Conservation (phyloP, 768 basidiomycete genomes). For the Mycena alexandri region DNA sequence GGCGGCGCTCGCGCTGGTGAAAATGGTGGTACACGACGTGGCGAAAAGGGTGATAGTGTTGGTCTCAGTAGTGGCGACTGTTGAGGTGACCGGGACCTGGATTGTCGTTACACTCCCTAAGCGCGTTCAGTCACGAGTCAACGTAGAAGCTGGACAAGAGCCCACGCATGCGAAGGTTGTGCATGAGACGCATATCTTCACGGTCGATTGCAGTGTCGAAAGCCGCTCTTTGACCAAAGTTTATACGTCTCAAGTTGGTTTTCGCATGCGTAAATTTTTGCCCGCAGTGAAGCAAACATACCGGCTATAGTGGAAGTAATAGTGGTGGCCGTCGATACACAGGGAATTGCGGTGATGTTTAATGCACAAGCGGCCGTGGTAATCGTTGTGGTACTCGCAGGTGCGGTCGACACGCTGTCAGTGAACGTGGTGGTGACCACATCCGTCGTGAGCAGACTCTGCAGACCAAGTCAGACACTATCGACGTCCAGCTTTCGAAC, state of each 20-base stretch:
- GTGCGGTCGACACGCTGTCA: constrained; percentile 47
- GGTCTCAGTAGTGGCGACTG: constrained; percentile 48
- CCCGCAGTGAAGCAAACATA: constrained; percentile 38
- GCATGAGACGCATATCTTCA: too few species aligned
- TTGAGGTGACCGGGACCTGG: constrained; percentile 56
- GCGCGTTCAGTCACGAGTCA: constrained; percentile 1
- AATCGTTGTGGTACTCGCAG: constrained; percentile 50
- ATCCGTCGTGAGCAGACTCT: constrained; percentile 50
- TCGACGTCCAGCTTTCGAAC: not conserved
- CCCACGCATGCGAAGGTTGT: too few species aligned
- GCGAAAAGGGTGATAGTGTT: constrained; percentile 58
- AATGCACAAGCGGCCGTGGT: constrained; percentile 48
- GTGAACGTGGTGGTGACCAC: constrained; percentile 52
- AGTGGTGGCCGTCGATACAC: constrained; percentile 42
- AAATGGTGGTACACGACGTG: constrained; percentile 48
- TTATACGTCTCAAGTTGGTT: too few species aligned
- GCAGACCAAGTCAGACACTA: not conserved
- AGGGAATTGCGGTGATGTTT: constrained; percentile 43
- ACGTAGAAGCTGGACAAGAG: too few species aligned
- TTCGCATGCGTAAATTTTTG: too few species aligned
- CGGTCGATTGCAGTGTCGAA: too few species aligned
- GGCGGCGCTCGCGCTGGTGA: constrained; percentile 30
- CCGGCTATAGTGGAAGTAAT: constrained; percentile 51
- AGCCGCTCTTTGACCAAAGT: too few species aligned
- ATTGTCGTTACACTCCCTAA: constrained; percentile 44